Base-by-base conservation (phyloP, 371 early-diverging fungal species). In the Haplosporangium sp. region DNA sequence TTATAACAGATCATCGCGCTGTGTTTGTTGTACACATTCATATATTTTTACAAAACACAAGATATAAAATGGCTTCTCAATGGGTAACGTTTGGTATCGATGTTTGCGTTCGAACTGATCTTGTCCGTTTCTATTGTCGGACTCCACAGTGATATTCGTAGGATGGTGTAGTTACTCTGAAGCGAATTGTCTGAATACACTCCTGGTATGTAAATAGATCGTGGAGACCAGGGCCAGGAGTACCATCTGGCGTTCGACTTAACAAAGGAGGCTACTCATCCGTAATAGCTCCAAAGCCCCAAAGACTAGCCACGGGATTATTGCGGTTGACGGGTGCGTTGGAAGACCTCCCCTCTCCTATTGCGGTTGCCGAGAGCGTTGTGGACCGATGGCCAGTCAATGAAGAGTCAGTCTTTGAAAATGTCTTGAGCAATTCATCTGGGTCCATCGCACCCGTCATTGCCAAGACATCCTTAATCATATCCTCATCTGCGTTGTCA, bases 401-500 rank as follows among this genome's bases (percentile, higher is more conserved):
- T 18, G 20, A 14, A 50, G 16, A 16, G 45, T 16, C 45, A 13
- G 45, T 16, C 16, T 11, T 45, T 14, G 52, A 45, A 43, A 68
- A 59, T 1, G 64, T 54, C 16, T 71, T 53, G 13, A 58, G 59
- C 36, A 73, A 61, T 8, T 73, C 80, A 8, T 79, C 73, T 1
- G 57, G 68, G 47, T 79, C 73, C 50, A 79, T 73, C 9, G 69
- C 69, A 10, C 73, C 80, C 1, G 73, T 69, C 73, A 73, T 73
- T 1, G 80, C 80, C 41, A 79, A 41, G 11, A 79, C 69, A 53
- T 79, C 80, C 59, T 67, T 66, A 14, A 79, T 55, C 61, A 69
- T 67, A 40, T 69, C 69, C 12, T 52, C 67, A 29, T 69, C 66
- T 6, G 52, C 52, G n/a, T 47, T 37, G 10, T 37, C 71, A 47